phyloP scores from a whole-genome alignment of 441 rosid species.

The Viola pubescens region DNA sequence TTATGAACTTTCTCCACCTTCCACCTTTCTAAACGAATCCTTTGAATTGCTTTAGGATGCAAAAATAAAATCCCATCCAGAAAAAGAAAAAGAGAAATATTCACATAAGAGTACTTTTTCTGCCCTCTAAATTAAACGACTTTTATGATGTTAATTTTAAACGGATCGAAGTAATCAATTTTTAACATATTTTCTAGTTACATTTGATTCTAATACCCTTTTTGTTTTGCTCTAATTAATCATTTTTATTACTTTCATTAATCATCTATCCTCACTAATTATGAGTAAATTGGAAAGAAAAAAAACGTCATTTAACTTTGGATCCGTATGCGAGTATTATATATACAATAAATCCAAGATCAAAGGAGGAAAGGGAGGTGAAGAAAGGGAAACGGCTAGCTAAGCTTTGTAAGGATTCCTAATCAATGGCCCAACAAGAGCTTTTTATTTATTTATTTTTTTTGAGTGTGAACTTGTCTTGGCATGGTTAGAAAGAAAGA shows the following conservation, averaged over 20 bases:
- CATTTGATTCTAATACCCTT: no score
- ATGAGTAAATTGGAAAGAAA: no score
- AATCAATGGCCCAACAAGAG: constrained; percentile 8
- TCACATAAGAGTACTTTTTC: no score
- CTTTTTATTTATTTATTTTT: constrained; percentile 10
- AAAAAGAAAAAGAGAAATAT: not conserved
- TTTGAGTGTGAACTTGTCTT: constrained; percentile 27
- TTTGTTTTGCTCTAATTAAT: no score
- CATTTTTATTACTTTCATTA: no score
- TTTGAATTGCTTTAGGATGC: constrained; percentile 14
- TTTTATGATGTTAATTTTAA: no score
- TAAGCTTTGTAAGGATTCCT: constrained; percentile 18
- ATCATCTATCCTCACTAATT: no score
- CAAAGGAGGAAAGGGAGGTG: not conserved
- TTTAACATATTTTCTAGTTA: no score
- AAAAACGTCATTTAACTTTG: no score
- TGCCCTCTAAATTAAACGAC: no score
- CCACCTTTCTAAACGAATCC: constrained; percentile 19
- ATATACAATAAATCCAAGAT: not conserved
- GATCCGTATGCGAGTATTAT: not conserved
- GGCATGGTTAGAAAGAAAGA: constrained; percentile 22
- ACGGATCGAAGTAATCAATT: no score
- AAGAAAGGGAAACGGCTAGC: not conserved
- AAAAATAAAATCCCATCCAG: constrained; percentile 23
- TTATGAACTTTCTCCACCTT: constrained; percentile 14